Conservation (phyloP, 768 basidiomycete species). For the Boletus subparvulus region DNA sequence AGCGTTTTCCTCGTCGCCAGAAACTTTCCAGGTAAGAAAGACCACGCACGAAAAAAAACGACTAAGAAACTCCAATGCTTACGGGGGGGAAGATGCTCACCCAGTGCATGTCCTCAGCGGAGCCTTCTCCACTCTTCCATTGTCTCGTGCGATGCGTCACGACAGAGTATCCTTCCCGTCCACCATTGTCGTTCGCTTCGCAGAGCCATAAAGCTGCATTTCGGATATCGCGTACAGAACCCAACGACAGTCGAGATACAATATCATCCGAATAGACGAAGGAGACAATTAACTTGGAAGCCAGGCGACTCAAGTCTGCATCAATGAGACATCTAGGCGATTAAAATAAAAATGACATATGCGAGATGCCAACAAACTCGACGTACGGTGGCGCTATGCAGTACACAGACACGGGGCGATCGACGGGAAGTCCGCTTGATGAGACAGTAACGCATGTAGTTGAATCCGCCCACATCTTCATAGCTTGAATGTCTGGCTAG, state of each 20-base stretch:
- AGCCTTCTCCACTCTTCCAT: conserved; percentile 63
- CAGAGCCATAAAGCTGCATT: conserved; percentile 81
- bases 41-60: background rate
- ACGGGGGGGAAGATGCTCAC: conserved; percentile 34
- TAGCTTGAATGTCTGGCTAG: background rate
- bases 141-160: conserved; percentile 49
- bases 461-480: conserved; percentile 84
- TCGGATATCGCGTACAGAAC: conserved; percentile 72
- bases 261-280: conserved; percentile 84
- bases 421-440: conserved; percentile 68
- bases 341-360: background rate
- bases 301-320: conserved; percentile 55
- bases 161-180: conserved; percentile 39
- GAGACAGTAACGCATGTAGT: conserved; percentile 66
- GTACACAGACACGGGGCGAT: conserved; percentile 68
- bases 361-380: background rate
- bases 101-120: conserved; percentile 51
- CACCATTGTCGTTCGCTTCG: conserved; percentile 53
- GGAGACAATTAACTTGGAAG: conserved; percentile 65
- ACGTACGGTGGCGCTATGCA: conserved; percentile 80
- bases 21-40: conserved; percentile 46
- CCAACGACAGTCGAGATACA: conserved; percentile 74
- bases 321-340: conserved; percentile 58
- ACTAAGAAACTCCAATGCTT: background rate
- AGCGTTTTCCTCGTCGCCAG: conserved; percentile 78